Base-by-base conservation (phyloP, 164 flowering plant species). In the Kalanchoe fedtschenkoi region DNA sequence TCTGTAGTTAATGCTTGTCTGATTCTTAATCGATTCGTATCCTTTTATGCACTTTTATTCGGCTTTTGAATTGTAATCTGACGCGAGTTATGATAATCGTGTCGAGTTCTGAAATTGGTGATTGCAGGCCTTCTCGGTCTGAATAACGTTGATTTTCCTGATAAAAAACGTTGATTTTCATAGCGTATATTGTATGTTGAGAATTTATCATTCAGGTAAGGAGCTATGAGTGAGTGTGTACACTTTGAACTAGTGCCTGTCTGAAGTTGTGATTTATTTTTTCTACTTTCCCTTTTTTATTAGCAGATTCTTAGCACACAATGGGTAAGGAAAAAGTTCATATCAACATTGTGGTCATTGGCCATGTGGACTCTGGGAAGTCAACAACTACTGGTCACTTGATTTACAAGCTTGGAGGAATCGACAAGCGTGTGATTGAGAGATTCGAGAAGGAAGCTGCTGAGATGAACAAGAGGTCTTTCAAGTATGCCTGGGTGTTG, bases 321-420 rank as follows among this genome's bases (percentile, higher is more conserved):
- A 81, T 81, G 83, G 86, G 86, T 69, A 81, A 79, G 69, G 86
- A 81, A 62, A 81, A 81, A 81, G 44, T 72, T 72, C 85, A 81
- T 68, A 81, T 81, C 54, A 81, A 69, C 77, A 81, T 81, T 66
- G 83, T 81, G 64, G 85, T 81, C 60, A 81, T 81, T 72, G 85
- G 85, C 58, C 86, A 81, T 69, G 86, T 81, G 62, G 83, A 81
- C 76, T 79, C 83, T 43, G 86, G 86, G 15, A 63, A 63, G 66
- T 63, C 66, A 15, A 63, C 66, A 19, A 67, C 73, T 32, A 62
- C 73, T 8, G 69, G 68, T 10, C 74, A 71, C 26, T 42, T 72
- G 37, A 72, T 72, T 62, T 69, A 72, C 68, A 72, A 72, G 72
- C 72, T 72, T 62, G 76, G 76, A 34, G 76, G 72, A 11, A 69